Evolutionary conservation across 345 rosid genomes (phyloP), one percentile per base, ranked within the genome.

Genomic region (Populus ilicifolia): DNA sequence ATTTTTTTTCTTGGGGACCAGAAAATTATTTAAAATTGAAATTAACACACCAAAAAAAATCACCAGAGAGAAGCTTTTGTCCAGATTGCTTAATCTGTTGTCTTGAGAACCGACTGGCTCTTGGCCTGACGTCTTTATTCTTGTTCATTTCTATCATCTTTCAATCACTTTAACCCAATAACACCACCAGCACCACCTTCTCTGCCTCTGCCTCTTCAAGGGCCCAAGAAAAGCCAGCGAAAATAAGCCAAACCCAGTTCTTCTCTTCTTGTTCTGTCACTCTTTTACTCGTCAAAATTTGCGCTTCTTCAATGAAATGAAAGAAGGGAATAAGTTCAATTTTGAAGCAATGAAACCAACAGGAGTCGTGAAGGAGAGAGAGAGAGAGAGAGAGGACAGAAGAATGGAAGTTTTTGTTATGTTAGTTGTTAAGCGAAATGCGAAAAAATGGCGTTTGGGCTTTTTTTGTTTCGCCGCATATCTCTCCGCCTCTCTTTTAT

Each of bases 71-170:
- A 75, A 79, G 79, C 79, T 81, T 82, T 76, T 77, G 86, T 84
- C 90, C 86, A 82, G 88, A 87, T 79, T 87, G 80, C 83, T 87
- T 82, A 78, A 78, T 78, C 70, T 85, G 87, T 77, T 59, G 64
- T 59, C 86, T 85, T 46, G 89, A 80, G 72, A 86, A 79, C 87
- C 90, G 89, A 85, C 83, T 84, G 74, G 84, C 81, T 87, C 87
- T 90, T 71, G 83, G 91, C 86, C 84, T 88, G 89, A 80, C 75
- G 87, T 90, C 92, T 72, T 84, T 80, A 80, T 80, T 78, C 84
- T 80, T 90, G 88, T 92, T 91, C 90, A 88, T 92, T 78, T 86
- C 88, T 75, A 66, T 67, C 80, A 77, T 73, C 71, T 74, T 52
- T n/a, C 5, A 23, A 59, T 23, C 64, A 59, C 23, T 59, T 59